These are phyloP conservation scores for Scortechinia acanthostroma DNA, from an alignment of 2,329 filamentous ascomycete genomes.

Conservation along the genomic window DNA sequence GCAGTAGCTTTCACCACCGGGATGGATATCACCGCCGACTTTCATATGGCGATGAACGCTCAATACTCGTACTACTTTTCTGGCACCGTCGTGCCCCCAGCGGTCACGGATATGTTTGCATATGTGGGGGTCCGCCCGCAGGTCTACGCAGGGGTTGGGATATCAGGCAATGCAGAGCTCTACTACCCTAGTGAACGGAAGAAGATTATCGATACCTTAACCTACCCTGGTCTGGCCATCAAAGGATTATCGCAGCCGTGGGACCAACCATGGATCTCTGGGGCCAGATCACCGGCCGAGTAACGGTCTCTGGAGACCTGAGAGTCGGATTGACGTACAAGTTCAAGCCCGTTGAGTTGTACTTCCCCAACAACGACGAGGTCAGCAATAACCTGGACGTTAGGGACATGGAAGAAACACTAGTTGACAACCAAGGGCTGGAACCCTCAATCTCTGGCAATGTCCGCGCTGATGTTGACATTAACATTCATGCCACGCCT, in stretches of 20 bases:
- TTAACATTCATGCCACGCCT: no score
- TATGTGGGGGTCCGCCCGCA: neutral
- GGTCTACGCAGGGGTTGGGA: neutral
- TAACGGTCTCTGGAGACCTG: neutral
- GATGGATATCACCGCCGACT: neutral
- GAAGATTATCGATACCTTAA: no score
- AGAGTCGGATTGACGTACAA: neutral
- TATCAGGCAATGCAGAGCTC: neutral
- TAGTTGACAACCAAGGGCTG: no score
- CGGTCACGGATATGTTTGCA: neutral
- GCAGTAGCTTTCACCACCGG: neutral
- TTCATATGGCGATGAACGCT: neutral
- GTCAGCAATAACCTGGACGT: no score
- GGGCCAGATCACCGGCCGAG: neutral
- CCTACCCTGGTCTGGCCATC: neutral
- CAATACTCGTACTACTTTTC: constrained; percentile 1
- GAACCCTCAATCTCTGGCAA: no score
- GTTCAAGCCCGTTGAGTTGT: neutral
- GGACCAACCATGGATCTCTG: neutral
- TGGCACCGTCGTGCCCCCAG: neutral
- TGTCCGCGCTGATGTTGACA: no score
- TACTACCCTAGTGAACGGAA: no score
- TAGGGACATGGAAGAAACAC: no score
- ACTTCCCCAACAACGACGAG: neutral
- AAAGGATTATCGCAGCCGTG: neutral